Evolutionary conservation across 345 rosid species (phyloP).

Genomic region (Populus davidiana): DNA sequence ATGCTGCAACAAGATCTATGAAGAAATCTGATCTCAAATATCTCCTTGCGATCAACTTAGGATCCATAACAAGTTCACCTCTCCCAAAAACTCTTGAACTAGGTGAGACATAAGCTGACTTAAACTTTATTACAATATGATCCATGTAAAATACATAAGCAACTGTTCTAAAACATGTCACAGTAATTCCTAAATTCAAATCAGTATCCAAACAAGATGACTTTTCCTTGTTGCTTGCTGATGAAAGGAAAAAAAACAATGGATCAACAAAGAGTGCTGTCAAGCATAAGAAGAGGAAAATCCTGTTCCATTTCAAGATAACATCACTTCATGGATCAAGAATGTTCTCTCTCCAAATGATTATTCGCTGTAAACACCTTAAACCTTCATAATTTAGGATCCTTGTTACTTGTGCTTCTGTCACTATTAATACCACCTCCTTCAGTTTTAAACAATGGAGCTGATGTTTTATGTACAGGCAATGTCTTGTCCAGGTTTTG

Average conservation of each 20-base stretch:
- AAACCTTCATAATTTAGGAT: constrained; percentile 45
- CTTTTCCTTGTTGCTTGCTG: constrained; percentile 36
- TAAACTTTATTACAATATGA: constrained; percentile 61
- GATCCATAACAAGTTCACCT: constrained; percentile 79
- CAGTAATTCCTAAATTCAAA: constrained; percentile 57
- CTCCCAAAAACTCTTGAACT: constrained; percentile 76
- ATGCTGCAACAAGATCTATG: constrained; percentile 60
- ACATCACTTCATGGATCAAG: constrained; percentile 68
- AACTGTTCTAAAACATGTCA: constrained; percentile 63
- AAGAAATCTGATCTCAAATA: constrained; percentile 67
- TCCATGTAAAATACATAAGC: constrained; percentile 68
- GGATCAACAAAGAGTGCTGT: constrained; percentile 84
- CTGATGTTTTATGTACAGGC: constrained; percentile 45
- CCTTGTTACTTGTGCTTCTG: constrained; percentile 15
- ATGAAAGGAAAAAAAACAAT: constrained; percentile 70
- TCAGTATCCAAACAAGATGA: constrained; percentile 58
- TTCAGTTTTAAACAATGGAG: constrained; percentile 38
- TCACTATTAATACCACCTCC: constrained; percentile 9
- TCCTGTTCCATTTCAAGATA: constrained; percentile 57
- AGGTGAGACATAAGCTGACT: constrained; percentile 74
- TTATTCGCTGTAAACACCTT: constrained; percentile 54
- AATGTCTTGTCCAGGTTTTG: constrained; percentile 35
- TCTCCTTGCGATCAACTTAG: constrained; percentile 51
- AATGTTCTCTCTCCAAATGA: constrained; percentile 41
- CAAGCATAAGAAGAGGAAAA: constrained; percentile 71